phyloP scores from a whole-genome alignment of 176 grass and related monocot genomes.

The Zea mays region DNA sequence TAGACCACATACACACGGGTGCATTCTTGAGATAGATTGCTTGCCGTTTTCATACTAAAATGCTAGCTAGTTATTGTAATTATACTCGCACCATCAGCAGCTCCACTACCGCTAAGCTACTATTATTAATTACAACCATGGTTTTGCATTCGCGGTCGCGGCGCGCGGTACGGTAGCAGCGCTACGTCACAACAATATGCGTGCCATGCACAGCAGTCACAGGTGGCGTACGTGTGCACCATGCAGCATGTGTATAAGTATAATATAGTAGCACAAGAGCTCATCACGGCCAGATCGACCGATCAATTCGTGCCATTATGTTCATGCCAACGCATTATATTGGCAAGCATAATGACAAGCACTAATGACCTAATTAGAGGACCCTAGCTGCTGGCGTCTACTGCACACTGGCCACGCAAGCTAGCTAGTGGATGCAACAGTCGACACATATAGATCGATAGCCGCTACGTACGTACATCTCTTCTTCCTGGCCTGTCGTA shows the following conservation, averaged over 20 bases:
- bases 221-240: neutral
- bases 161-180: neutral
- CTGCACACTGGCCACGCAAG: neutral
- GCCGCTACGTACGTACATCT: neutral
- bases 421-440: slow-evolving; percentile 38
- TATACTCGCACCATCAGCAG: too few species aligned
- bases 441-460: neutral
- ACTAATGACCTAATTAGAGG: slow-evolving; percentile 17
- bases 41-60: too few species aligned
- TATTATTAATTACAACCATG: too few species aligned
- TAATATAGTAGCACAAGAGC: neutral
- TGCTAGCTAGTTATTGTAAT: too few species aligned
- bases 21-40: too few species aligned
- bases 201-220: neutral
- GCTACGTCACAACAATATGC: neutral
- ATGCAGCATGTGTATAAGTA: neutral
- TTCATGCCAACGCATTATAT: neutral
- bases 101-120: too few species aligned
- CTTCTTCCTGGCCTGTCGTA: neutral
- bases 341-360: slow-evolving; percentile 21
- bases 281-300: neutral
- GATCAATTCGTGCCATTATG: slow-evolving; percentile 12
- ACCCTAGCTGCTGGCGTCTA: neutral
- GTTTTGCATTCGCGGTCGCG: neutral
- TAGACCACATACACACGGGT: too few species aligned